Evolutionary conservation across 164 flowering plant genomes (phyloP), one percentile per base, ranked within the genome.

Genomic region (Hamamelis virginiana): DNA sequence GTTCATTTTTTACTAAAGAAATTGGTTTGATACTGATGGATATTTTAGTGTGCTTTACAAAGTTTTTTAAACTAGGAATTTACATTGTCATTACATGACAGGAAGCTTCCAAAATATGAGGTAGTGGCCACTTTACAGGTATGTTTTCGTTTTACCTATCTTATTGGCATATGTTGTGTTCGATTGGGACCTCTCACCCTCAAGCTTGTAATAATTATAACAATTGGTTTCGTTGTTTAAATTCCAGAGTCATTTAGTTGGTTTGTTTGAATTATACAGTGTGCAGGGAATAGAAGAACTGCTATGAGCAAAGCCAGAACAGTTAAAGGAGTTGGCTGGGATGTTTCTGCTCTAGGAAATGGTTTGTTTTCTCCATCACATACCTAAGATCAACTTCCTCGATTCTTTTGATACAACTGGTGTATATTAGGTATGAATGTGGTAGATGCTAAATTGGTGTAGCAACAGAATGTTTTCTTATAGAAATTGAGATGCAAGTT

Each of bases 271-370:
- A 41, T 65, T 69, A 27, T 47, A 9, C 80, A 95, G 99, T 96
- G 99, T 84, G 99, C 99, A 72, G 99, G 99, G 48, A 96, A 96
- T 75, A 83, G 99, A 70, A 87, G 99, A 80, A 96, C 97, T n/a
- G 98, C 99, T 28, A 96, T 96, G 99, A 96, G 98, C 82, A 83
- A 89, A 60, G 77, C 63, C 43, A 84, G 76, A 72, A 85, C 77
- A 68, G 99, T 95, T 67, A 91, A 74, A 76, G 99, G 98, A 76
- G 97, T 95, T 76, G 99, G 99, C 59, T 95, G 99, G 99, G 97
- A 88, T 81, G 81, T 93, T 74, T 74, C 93, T 77, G 98, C 98
- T 33, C 43, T 96, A 58, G 98, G 99, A 77, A 96, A 91, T 81
- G 99, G 98, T 92, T 67, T 45, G 89, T 68, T 70, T 61, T 72